phyloP scores from a whole-genome alignment of 73 alveolate genomes.

The Symbiodinium pilosum region DNA sequence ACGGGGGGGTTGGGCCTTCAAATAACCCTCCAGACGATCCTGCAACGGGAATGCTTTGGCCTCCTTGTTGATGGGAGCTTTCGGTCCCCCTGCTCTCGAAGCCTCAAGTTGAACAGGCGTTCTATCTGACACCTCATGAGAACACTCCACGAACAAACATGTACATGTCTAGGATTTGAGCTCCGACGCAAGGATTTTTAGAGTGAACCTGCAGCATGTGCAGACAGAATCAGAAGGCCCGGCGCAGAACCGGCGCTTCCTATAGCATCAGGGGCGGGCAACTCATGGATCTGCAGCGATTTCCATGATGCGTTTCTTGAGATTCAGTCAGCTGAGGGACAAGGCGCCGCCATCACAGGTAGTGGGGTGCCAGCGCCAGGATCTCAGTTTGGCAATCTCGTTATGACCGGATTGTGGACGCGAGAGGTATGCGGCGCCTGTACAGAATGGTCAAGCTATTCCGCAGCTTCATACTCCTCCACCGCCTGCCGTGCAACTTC shows the following conservation, averaged over 20 bases:
- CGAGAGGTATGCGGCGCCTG: background rate
- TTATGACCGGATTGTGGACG: background rate
- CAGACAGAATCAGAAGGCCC: too few species aligned
- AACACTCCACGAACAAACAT: too few species aligned
- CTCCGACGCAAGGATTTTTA: too few species aligned
- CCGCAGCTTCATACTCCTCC: conserved; percentile 17
- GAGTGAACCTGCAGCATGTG: too few species aligned
- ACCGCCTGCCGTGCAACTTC: background rate
- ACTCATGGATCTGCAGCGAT: background rate
- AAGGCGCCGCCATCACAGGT: background rate
- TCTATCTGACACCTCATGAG: too few species aligned
- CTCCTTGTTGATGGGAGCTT: too few species aligned
- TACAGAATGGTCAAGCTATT: background rate
- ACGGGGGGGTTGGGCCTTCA: too few species aligned
- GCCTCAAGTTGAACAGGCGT: too few species aligned
- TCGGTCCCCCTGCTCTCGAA: too few species aligned
- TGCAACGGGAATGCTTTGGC: too few species aligned
- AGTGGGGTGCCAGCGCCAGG: background rate
- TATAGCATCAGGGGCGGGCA: background rate
- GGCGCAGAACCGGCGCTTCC: background rate
- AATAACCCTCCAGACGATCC: too few species aligned
- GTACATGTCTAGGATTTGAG: too few species aligned
- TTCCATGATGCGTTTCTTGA: background rate
- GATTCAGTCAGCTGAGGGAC: background rate
- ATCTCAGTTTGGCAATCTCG: background rate